A percentile compares a stretch with the other conserved stretches of the same genome.
Evolutionary conservation across 495 filamentous ascomycete genomes (phyloP).

Genomic region (Lophiostoma macrostomum): DNA sequence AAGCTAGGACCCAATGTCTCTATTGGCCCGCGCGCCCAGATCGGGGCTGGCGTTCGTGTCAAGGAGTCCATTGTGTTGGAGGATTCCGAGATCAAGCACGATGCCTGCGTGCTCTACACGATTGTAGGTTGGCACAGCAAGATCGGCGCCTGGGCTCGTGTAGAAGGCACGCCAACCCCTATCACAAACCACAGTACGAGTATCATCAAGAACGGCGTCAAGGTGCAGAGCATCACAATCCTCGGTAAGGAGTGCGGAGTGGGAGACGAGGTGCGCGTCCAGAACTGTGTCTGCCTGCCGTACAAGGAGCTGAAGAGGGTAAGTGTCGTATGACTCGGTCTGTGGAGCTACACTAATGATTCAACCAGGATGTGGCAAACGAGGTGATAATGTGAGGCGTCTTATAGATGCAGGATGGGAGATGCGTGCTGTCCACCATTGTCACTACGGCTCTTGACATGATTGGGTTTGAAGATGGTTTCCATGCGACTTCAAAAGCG

Average conservation of each 20-base stretch:
- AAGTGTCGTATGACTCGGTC: constrained; percentile 38
- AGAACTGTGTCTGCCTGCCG: constrained; percentile 97
- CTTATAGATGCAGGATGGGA: constrained; percentile 18
- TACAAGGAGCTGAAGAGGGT: constrained; percentile 99
- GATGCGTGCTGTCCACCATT: neutral
- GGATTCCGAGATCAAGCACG: constrained; percentile 93
- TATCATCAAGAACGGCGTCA: constrained; percentile 94
- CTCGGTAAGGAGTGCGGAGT: constrained; percentile 95
- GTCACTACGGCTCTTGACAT: neutral
- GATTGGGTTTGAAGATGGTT: neutral
- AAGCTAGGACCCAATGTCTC: constrained; percentile 97
- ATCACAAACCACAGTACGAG: constrained; percentile 87
- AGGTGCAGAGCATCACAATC: constrained; percentile 98
- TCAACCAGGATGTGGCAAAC: constrained; percentile 57
- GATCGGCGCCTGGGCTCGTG: constrained; percentile 94
- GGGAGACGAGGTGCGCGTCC: constrained; percentile 91
- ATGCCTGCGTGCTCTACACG: constrained; percentile 91
- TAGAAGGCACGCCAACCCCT: constrained; percentile 92
- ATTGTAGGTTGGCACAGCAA: constrained; percentile 97
- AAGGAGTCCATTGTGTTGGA: constrained; percentile 97
- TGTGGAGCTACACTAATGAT: constrained; percentile 60
- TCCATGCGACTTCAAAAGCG: constrained; percentile 10
- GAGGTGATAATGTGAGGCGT: constrained; percentile 87
- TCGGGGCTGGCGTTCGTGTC: constrained; percentile 85
- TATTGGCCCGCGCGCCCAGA: constrained; percentile 77